phyloP scores from a whole-genome alignment of 345 rosid species.

The Acer negundo region DNA sequence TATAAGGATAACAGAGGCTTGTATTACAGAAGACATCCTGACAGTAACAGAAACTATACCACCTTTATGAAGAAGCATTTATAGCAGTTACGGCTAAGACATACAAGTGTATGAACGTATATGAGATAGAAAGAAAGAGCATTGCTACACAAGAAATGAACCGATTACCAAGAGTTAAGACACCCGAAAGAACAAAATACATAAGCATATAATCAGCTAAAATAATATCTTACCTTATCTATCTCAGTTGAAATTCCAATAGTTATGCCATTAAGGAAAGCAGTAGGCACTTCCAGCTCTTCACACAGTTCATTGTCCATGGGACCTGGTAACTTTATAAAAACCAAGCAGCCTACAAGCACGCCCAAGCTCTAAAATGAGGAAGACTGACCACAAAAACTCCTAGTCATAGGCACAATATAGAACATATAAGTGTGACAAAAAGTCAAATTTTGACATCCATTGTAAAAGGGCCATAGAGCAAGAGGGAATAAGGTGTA shows the following conservation, averaged over 20 bases:
- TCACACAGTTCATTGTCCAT: constrained; percentile 41
- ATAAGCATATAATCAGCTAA: constrained; percentile 12
- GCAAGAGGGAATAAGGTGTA: neutral
- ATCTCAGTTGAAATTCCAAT: constrained; percentile 45
- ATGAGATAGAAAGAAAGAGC: neutral
- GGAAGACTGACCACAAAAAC: neutral
- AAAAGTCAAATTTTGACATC: neutral
- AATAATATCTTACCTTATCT: constrained; percentile 41
- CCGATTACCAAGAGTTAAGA: neutral
- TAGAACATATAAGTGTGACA: neutral
- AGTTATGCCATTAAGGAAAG: constrained; percentile 34
- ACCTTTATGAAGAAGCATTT: constrained; percentile 1
- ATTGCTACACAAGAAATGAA: neutral
- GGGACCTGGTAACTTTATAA: constrained; percentile 12
- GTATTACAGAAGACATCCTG: neutral
- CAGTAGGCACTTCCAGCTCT: constrained; percentile 47
- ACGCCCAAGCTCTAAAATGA: constrained; percentile 5
- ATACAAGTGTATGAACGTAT: neutral
- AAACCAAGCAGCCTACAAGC: constrained; percentile 24
- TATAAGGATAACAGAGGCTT: neutral
- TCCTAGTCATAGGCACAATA: neutral
- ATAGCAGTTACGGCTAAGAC: neutral
- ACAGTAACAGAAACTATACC: neutral
- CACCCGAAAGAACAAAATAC: neutral
- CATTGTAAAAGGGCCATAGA: neutral